Percentiles rank a stretch among this genome's conserved stretches.
Evolutionary conservation across 2,329 filamentous ascomycete species (phyloP).

Genomic region (Ceratocystis destructans): DNA sequence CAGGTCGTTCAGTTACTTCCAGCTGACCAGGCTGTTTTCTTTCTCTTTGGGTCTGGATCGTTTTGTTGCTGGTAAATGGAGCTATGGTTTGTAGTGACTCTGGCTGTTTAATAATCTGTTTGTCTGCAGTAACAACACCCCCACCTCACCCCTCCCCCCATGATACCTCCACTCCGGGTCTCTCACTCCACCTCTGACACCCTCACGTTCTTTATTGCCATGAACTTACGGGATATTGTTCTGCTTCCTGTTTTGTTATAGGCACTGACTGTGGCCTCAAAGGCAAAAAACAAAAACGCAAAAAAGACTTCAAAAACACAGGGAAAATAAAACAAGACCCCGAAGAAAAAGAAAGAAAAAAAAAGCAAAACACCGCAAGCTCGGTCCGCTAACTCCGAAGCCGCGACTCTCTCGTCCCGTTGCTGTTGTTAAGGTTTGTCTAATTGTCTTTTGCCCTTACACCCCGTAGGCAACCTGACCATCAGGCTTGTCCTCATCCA

Average conservation of each 20-base stretch:
- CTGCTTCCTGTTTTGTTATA: conserved; percentile 4
- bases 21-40: background rate
- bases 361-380: conserved; percentile 8
- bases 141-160: background rate
- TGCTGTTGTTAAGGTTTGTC: conserved; percentile 1
- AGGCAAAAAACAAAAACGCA: conserved; percentile 5
- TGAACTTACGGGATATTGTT: background rate
- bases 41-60: background rate
- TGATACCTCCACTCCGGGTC: background rate
- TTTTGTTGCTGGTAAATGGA: conserved; percentile 1
- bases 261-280: background rate
- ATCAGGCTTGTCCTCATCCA: conserved; percentile 48
- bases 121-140: conserved; percentile 12
- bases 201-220: background rate
- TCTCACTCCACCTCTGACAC: background rate
- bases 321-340: background rate
- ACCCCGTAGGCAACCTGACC: conserved; percentile 47
- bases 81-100: conserved; percentile 6
- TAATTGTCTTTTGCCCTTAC: conserved; percentile 25
- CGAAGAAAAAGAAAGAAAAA: conserved; percentile 6
- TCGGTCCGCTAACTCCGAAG: background rate
- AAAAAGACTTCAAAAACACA: background rate
- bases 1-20: background rate
- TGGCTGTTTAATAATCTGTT: conserved; percentile 10
- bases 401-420: background rate